Percentiles rank a stretch among this genome's conserved stretches.
phyloP scores from a whole-genome alignment of 176 grass and related monocot genomes.

The Saccharum spontaneum region DNA sequence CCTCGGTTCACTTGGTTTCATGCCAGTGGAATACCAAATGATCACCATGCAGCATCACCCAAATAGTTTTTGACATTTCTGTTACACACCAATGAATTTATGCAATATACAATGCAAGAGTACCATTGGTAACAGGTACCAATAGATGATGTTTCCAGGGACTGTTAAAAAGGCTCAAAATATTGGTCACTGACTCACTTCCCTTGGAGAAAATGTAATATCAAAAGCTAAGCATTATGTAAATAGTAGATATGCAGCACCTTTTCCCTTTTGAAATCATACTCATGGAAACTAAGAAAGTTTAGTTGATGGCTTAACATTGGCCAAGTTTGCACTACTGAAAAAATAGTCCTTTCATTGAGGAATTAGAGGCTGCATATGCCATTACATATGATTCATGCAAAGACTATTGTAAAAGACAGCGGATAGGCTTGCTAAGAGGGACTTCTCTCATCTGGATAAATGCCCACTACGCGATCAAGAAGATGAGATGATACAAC shows the following conservation, averaged over 20 bases:
- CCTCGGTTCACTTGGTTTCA: background rate
- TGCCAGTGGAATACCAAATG: background rate
- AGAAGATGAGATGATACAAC: background rate
- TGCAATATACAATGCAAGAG: background rate
- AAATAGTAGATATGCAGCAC: background rate
- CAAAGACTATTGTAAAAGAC: background rate
- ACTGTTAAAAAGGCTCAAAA: background rate
- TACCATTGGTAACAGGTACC: background rate
- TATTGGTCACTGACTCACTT: background rate
- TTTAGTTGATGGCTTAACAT: background rate
- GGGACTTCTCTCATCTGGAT: no score
- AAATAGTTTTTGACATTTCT: background rate
- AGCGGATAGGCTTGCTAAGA: no score
- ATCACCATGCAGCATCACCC: background rate
- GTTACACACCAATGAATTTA: background rate
- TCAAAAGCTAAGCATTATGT: background rate
- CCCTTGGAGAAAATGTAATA: background rate
- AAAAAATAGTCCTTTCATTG: background rate
- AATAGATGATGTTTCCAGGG: background rate
- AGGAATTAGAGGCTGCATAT: background rate
- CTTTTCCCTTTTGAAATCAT: background rate
- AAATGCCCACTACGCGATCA: background rate
- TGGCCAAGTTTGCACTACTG: background rate
- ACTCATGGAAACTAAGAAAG: background rate
- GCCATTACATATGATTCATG: background rate